Percentiles rank a stretch among this genome's conserved stretches.
These are phyloP conservation scores for Colletotrichum trifolii DNA, from an alignment of 2,329 filamentous ascomycete genomes.

Conservation along the genomic window DNA sequence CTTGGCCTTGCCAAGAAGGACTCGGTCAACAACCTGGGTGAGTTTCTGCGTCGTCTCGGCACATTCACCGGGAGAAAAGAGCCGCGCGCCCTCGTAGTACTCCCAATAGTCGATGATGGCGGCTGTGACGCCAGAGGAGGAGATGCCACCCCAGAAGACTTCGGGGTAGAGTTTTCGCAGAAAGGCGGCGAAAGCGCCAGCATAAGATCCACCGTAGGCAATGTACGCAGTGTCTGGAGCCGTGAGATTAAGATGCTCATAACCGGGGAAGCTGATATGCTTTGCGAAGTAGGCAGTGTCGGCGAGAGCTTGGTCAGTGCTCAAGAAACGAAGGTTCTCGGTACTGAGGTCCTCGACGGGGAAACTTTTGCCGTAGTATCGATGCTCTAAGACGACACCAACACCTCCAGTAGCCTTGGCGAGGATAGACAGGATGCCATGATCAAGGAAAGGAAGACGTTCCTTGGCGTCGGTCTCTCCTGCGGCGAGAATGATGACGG, in stretches of 20 bases:
- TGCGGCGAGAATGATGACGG: slow-evolving; percentile 80
- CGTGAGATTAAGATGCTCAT: slow-evolving; percentile 75
- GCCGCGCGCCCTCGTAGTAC: slow-evolving; percentile 63
- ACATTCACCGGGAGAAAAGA: slow-evolving; percentile 68
- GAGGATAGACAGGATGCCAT: slow-evolving; percentile 80
- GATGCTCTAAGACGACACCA: slow-evolving; percentile 85
- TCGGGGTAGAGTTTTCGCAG: slow-evolving; percentile 81
- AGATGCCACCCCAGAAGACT: slow-evolving; percentile 81
- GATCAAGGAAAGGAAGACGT: slow-evolving; percentile 77
- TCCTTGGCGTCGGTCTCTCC: slow-evolving; percentile 76
- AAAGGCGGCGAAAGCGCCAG: slow-evolving; percentile 82
- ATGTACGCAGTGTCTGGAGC: slow-evolving; percentile 76
- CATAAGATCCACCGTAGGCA: slow-evolving; percentile 86
- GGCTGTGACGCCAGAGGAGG: slow-evolving; percentile 81
- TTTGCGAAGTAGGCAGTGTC: slow-evolving; percentile 85
- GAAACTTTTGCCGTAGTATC: slow-evolving; percentile 85
- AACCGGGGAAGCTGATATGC: slow-evolving; percentile 76
- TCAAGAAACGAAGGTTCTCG: slow-evolving; percentile 81
- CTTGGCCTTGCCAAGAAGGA: slow-evolving; percentile 57
- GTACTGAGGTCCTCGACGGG: slow-evolving; percentile 74
- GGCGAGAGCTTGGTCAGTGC: slow-evolving; percentile 84
- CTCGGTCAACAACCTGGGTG: slow-evolving; percentile 62
- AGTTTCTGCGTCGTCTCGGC: slow-evolving; percentile 71
- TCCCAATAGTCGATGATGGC: slow-evolving; percentile 83
- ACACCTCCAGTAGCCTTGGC: slow-evolving; percentile 77